A percentile compares a stretch with the other conserved stretches of the same genome.
Evolutionary conservation across 2,329 filamentous ascomycete genomes (phyloP).

Genomic region (Calonectria hawksworthii): DNA sequence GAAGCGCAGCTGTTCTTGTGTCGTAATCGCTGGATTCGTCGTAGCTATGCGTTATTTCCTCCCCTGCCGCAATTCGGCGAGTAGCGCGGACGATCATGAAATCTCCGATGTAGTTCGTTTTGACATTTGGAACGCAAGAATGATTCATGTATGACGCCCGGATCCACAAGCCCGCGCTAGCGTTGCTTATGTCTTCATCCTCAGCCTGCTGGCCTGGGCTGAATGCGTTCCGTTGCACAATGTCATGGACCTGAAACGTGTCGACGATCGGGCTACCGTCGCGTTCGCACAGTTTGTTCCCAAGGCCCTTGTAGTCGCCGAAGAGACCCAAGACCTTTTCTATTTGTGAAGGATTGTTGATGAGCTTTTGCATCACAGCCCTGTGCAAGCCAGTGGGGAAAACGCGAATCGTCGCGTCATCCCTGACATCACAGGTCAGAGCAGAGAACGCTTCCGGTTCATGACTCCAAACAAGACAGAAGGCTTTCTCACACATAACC

Average conservation of each 20-base stretch:
- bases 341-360: conserved; percentile 46
- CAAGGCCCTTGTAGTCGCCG: conserved; percentile 46
- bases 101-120: conserved; percentile 56
- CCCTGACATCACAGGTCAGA: conserved; percentile 49
- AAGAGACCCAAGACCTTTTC: conserved; percentile 40
- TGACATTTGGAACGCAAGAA: conserved; percentile 54
- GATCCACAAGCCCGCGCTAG: conserved; percentile 56
- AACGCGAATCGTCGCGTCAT: conserved; percentile 45
- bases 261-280: conserved; percentile 44
- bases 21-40: conserved; percentile 46
- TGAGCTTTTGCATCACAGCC: conserved; percentile 42
- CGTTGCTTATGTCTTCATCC: conserved; percentile 47
- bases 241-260: conserved; percentile 50
- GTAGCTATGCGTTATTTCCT: conserved; percentile 53
- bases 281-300: conserved; percentile 39
- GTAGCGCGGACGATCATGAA: conserved; percentile 55
- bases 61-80: conserved; percentile 47
- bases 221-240: conserved; percentile 51
- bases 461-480: conserved; percentile 49
- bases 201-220: conserved; percentile 46
- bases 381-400: conserved; percentile 50
- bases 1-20: conserved; percentile 33
- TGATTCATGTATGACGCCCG: conserved; percentile 59
- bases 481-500: conserved; percentile 53
- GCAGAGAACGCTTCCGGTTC: conserved; percentile 47